Conservation (phyloP, 2,329 filamentous ascomycete genomes). For the Rugonectria rugulosa region DNA sequence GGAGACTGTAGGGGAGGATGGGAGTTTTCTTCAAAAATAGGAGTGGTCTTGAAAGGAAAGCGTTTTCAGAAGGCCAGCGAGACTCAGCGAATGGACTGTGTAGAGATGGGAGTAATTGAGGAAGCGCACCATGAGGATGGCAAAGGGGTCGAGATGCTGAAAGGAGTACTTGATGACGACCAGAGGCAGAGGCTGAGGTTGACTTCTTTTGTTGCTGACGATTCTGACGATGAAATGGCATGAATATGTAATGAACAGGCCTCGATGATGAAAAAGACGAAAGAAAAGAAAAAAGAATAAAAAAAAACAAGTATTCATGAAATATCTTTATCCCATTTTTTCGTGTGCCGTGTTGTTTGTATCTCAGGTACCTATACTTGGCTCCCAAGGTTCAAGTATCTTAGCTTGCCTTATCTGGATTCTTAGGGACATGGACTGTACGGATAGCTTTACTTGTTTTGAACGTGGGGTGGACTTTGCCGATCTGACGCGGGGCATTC, state of each 20-base stretch:
- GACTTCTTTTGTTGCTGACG: conserved; percentile 40
- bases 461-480: no score
- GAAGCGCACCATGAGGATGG: conserved; percentile 23
- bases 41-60: conserved; percentile 25
- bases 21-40: conserved; percentile 1
- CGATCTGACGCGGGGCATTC: conserved; percentile 2
- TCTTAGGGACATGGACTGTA: no score
- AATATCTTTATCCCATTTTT: neutral
- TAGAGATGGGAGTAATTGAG: conserved; percentile 38
- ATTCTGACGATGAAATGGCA: conserved; percentile 44
- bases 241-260: conserved; percentile 46
- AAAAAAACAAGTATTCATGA: neutral
- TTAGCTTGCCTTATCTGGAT: no score
- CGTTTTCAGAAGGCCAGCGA: conserved; percentile 7
- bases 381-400: no score
- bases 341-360: no score
- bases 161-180: conserved; percentile 16
- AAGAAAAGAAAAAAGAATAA: no score
- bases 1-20: conserved; percentile 28
- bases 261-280: conserved; percentile 23
- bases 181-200: conserved; percentile 27
- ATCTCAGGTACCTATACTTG: no score
- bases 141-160: conserved; percentile 9
- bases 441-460: no score
- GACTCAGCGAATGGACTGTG: conserved; percentile 30